A percentile compares a stretch with the other conserved stretches of the same genome.
Conservation (phyloP, 164 flowering plant genomes). For the Stephania japonica region DNA sequence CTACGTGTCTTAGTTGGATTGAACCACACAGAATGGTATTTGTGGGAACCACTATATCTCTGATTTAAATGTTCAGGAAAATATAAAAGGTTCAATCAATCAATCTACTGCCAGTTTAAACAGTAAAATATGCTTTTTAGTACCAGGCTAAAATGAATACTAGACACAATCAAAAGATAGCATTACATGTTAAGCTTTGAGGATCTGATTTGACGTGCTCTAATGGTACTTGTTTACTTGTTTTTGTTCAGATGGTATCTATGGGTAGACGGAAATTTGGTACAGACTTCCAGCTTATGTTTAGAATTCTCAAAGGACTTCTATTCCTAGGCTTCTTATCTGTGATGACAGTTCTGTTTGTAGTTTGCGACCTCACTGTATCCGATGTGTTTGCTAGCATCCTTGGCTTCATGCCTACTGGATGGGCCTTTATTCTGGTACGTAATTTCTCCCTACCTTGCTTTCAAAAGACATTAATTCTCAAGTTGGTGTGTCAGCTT, state of each 20-base stretch:
- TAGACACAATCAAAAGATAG: too few relatives aligned
- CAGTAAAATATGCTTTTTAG: too few relatives aligned
- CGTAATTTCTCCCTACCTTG: conserved; percentile 24
- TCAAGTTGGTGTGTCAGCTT: too few relatives aligned
- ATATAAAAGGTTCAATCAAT: too few relatives aligned
- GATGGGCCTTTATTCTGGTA: conserved; percentile 93
- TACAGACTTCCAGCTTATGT: conserved; percentile 94
- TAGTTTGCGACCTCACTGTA: conserved; percentile 68
- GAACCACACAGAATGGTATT: too few relatives aligned
- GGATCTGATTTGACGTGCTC: not conserved
- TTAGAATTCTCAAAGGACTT: conserved; percentile 86
- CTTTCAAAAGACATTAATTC: not conserved
- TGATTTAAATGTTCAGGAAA: too few relatives aligned
- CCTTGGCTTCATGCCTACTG: conserved; percentile 89
- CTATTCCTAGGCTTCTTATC: conserved; percentile 79
- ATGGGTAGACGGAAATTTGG: conserved; percentile 86
- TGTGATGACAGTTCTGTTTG: conserved; percentile 79
- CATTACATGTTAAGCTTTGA: too few relatives aligned
- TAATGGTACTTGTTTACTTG: conserved; percentile 7
- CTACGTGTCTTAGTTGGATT: too few relatives aligned
- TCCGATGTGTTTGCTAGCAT: conserved; percentile 67
- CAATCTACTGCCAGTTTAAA: too few relatives aligned
- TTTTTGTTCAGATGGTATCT: conserved; percentile 67
- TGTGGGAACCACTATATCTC: too few relatives aligned
- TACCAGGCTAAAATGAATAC: too few relatives aligned